Evolutionary conservation across 306 rosid species (phyloP), one percentile per base, ranked within the genome.

Genomic region (Psophocarpus tetragonolobus): DNA sequence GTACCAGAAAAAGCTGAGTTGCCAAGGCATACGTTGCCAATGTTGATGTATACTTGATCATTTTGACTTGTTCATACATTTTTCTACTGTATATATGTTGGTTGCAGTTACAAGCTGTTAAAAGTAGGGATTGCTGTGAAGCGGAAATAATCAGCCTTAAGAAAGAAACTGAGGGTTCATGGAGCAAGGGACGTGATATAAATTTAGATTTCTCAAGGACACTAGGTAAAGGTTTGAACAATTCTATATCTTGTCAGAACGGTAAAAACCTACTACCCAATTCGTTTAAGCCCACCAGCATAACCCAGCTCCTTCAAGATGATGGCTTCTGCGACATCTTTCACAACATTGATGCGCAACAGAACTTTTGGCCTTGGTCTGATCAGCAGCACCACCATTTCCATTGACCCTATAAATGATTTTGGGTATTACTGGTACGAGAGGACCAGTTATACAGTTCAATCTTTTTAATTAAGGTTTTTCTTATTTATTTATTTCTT

Each of bases 341-440:
- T 82, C 88, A 85, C 74, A 80, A 84, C 62, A 66, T 84, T 48
- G 92, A 87, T 18, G 92, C 84, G 17, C 92, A 86, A 45, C 92
- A 88, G 21, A 84, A 87, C 72, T 80, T 81, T 57, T 93, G 97
- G 97, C 89, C 90, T 47, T 91, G 97, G 95, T 87, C 92, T 11
- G 29, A 39, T 21, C 89, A 89, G 63, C 88, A 87, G 53, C 82
- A 83, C n/a, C 87, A 60, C 20, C 39, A 89, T 62, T 87, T 86
- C 48, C 87, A 83, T 56, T 89, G 87, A 91, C 61, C 11, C 15
- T 2, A 50, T 8, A 53, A 44, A 51, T 39, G 56, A 51, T 58
- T 78, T 60, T 57, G 41, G 33, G 23, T 17, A 54, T 53, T 20
- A 57, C 23, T 23, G 15, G 12, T 24, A 12, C 14, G 41, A 48